phyloP scores from a whole-genome alignment of 768 basidiomycete species.

The Russula griseocarnosa region DNA sequence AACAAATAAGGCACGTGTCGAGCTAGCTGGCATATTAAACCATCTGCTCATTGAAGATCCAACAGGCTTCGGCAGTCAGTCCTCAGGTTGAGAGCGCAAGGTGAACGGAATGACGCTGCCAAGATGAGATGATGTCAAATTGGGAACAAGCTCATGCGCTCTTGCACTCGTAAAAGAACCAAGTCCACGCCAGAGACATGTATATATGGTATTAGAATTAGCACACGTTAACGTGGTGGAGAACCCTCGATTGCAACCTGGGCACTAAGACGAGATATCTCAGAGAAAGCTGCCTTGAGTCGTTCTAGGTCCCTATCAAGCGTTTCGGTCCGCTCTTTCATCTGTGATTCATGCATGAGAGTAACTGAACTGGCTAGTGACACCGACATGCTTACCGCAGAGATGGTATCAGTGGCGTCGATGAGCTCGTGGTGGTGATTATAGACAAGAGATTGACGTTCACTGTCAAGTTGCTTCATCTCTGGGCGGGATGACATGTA shows the following conservation, averaged over 20 bases:
- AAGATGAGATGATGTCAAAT: neutral
- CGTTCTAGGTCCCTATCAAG: constrained; percentile 81
- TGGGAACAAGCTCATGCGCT: neutral
- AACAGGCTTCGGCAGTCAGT: constrained; percentile 23
- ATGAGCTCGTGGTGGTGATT: constrained; percentile 96
- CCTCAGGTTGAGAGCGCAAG: constrained; percentile 2
- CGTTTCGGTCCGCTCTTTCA: constrained; percentile 83
- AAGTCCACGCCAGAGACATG: neutral
- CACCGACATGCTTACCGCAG: constrained; percentile 50
- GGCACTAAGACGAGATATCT: constrained; percentile 73
- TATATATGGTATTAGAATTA: neutral
- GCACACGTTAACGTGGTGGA: constrained; percentile 3
- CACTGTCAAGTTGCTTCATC: constrained; percentile 81
- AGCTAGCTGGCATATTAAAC: neutral
- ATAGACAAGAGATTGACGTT: constrained; percentile 87
- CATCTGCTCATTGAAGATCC: neutral
- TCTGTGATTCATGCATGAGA: constrained; percentile 44
- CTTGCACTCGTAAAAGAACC: neutral
- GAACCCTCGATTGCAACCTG: constrained; percentile 54
- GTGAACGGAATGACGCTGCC: neutral
- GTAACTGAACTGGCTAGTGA: neutral
- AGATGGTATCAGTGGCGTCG: constrained; percentile 88
- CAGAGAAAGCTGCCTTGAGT: constrained; percentile 75
- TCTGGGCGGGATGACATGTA: constrained; percentile 43
- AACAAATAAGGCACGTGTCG: constrained; percentile 24